Base-by-base conservation (phyloP, 108 stramenopile genomes). In the Nitzschia sp. region DNA sequence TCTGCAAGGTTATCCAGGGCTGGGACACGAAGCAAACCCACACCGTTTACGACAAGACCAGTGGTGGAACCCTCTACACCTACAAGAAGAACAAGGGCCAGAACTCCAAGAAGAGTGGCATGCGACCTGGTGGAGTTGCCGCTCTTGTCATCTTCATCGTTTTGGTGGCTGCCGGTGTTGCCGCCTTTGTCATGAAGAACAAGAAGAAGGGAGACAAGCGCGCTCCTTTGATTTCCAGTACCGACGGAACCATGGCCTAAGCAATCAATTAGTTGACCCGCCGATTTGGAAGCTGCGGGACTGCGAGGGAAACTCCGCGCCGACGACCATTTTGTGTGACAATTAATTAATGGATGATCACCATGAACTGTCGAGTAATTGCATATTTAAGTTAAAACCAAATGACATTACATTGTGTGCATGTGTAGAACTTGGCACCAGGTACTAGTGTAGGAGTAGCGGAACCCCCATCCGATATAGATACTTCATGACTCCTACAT, bases 221-320 rank as follows among this genome's bases (percentile, higher is more conserved):
- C 31, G 54, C 46, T 38, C 65, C 65, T 46, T 61, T 67, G 31
- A 60, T 71, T 54, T 47, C 15, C 46, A 45, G 47, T 9, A 6
- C 25, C 55, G 58, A 68, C 19, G 71, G 70, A 54, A 51, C 42
- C 48, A 36, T 72, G 71, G 70, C 71, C 30, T 78, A 78, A 78
- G 21, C n/a, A 51, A 23, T 8, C 8, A 42, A 42, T n/a, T n/a
- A n/a, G n/a, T n/a, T n/a, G n/a, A n/a, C n/a, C n/a, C n/a, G n/a
- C n/a, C 5, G 13, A 19, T 51, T 4, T 51, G 49, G 49, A 21
- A 51, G 49, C 49, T 51, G 49, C 49, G 36, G 33, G n/a, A n/a
- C n/a, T n/a, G n/a, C n/a, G n/a, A n/a, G n/a, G n/a, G n/a, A n/a
- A n/a, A n/a, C n/a, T n/a, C n/a, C n/a, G n/a, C n/a, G n/a, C n/a